Conservation (phyloP, 2,329 filamentous ascomycete genomes). For the Waltergamsia citrina region DNA sequence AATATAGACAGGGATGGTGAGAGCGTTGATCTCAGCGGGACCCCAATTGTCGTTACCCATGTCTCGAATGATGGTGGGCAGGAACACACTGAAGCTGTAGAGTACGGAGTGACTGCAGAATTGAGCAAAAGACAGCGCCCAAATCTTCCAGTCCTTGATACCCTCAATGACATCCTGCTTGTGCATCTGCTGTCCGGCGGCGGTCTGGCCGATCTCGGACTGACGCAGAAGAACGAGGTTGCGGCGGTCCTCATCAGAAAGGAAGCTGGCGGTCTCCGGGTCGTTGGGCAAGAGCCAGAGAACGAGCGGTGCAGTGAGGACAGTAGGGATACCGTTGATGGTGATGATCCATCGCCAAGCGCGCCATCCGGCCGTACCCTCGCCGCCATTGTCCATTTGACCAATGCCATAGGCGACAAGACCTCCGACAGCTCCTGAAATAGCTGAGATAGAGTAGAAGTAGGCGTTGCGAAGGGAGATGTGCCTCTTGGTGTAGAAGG, state of each 20-base stretch:
- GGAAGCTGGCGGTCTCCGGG: slow-evolving; percentile 65
- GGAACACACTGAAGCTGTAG: slow-evolving; percentile 69
- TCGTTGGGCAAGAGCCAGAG: slow-evolving; percentile 81
- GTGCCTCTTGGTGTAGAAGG: slow-evolving; percentile 74
- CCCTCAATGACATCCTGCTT: slow-evolving; percentile 62
- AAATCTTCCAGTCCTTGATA: slow-evolving; percentile 82
- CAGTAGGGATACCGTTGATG: slow-evolving; percentile 60
- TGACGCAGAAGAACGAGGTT: slow-evolving; percentile 59
- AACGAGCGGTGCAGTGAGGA: slow-evolving; percentile 55
- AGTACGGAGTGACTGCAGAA: slow-evolving; percentile 66
- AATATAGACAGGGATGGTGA: slow-evolving; percentile 36
- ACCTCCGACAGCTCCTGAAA: slow-evolving; percentile 71
- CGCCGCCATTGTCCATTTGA: slow-evolving; percentile 54
- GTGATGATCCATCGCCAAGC: slow-evolving; percentile 58
- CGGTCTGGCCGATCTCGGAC: slow-evolving; percentile 60
- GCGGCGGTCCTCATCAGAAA: slow-evolving; percentile 59
- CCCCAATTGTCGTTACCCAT: slow-evolving; percentile 29
- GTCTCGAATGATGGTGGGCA: slow-evolving; percentile 65
- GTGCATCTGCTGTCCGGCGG: slow-evolving; percentile 67
- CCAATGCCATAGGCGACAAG: slow-evolving; percentile 63
- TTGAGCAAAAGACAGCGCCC: slow-evolving; percentile 63
- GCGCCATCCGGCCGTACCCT: slow-evolving; percentile 20
- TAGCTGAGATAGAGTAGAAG: slow-evolving; percentile 75
- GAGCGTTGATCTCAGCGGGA: slow-evolving; percentile 24
- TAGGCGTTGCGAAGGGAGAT: slow-evolving; percentile 73